These are phyloP conservation scores for Elsinoe perseae DNA, from an alignment of 2,329 filamentous ascomycete species.

Conservation along the genomic window DNA sequence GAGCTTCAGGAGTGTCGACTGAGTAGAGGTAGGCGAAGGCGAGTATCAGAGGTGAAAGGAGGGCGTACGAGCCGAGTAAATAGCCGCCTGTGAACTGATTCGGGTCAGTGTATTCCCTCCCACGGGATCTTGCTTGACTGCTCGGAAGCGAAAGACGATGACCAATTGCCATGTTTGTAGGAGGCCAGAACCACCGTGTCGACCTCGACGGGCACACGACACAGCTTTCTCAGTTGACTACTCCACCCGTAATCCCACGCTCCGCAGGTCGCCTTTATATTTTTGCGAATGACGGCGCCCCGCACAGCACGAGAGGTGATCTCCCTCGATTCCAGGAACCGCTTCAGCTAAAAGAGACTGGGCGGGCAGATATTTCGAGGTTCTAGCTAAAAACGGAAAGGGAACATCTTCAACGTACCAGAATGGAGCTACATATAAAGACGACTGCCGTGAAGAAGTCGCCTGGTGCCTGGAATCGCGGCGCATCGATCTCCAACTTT, in stretches of 20 bases:
- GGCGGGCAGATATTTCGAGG: constrained; percentile 55
- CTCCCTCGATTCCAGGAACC: constrained; percentile 50
- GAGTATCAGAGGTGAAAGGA: constrained; percentile 57
- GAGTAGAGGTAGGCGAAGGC: constrained; percentile 77
- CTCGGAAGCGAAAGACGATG: no score
- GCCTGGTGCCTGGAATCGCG: constrained; percentile 66
- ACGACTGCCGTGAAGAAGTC: constrained; percentile 74
- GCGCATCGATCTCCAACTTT: constrained; percentile 62
- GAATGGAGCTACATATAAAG: constrained; percentile 62
- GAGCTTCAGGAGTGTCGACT: constrained; percentile 73
- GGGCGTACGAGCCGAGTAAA: constrained; percentile 45
- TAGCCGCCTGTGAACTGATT: constrained; percentile 30
- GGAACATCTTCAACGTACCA: constrained; percentile 57
- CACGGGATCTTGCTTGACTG: no score
- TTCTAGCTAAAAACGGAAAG: constrained; percentile 27
- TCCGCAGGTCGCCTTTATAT: constrained; percentile 38
- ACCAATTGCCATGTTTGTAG: constrained; percentile 56
- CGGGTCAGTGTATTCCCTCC: constrained; percentile 16
- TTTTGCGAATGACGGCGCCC: constrained; percentile 45
- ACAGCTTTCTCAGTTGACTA: constrained; percentile 45
- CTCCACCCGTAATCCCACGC: constrained; percentile 44
- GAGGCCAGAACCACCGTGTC: constrained; percentile 53
- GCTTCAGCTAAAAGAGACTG: constrained; percentile 45
- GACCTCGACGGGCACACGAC: constrained; percentile 41
- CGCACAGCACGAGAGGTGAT: constrained; percentile 44